phyloP scores from a whole-genome alignment of 768 basidiomycete genomes.

The Lactarius trivialis region DNA sequence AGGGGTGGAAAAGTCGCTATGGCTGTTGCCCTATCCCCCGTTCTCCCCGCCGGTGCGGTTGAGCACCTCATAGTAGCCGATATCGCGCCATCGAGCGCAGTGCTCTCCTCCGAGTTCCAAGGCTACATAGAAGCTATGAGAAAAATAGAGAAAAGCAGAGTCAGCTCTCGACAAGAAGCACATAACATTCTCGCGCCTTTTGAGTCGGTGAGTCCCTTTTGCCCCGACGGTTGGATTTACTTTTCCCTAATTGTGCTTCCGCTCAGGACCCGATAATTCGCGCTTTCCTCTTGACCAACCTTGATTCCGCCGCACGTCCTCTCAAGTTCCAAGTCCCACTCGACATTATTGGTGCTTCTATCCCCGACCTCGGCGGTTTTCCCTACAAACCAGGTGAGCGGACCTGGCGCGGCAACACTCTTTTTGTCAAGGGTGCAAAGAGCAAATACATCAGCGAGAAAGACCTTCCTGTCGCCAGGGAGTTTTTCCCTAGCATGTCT shows the following conservation, averaged over 20 bases:
- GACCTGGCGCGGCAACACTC: conserved; percentile 49
- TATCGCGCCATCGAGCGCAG: conserved; percentile 64
- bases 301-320: conserved; percentile 37
- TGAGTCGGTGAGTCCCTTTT: conserved; percentile 46
- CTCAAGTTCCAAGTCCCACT: conserved; percentile 74
- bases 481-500: conserved; percentile 67
- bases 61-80: conserved; percentile 68
- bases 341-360: conserved; percentile 50
- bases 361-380: conserved; percentile 71
- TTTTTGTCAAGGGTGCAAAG: conserved; percentile 74
- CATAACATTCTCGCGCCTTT: conserved; percentile 53
- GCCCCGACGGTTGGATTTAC: neutral
- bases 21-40: conserved; percentile 51
- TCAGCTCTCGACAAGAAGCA: conserved; percentile 63
- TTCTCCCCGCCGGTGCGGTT: conserved; percentile 38
- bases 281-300: conserved; percentile 83
- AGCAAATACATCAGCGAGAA: conserved; percentile 76
- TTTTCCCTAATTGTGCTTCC: neutral
- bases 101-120: conserved; percentile 55
- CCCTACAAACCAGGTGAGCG: conserved; percentile 57
- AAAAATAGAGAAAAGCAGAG: conserved; percentile 51
- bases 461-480: conserved; percentile 52
- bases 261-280: conserved; percentile 65
- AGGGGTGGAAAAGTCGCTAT: conserved; percentile 88
- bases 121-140: conserved; percentile 69